A percentile compares a stretch with the other conserved stretches of the same genome.
Evolutionary conservation across 2,329 filamentous ascomycete species (phyloP).

Genomic region (Colletotrichum musicola): DNA sequence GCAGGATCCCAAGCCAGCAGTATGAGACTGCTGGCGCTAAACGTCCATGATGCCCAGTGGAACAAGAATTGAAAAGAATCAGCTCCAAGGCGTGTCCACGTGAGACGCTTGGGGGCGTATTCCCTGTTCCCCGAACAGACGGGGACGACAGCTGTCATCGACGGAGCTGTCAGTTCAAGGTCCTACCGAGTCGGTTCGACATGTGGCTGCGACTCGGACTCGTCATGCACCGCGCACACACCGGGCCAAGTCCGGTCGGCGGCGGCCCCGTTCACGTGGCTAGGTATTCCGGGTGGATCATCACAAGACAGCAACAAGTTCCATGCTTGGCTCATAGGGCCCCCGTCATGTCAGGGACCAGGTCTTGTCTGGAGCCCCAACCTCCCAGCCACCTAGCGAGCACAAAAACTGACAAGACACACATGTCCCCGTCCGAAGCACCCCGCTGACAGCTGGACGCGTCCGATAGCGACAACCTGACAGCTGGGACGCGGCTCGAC

Average conservation of each 20-base stretch:
- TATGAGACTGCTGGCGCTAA: background rate
- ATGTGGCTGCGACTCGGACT: conserved; percentile 8
- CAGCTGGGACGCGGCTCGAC: conserved; percentile 14
- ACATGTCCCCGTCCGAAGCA: background rate
- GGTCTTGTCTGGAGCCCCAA: background rate
- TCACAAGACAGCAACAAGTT: background rate
- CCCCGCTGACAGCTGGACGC: conserved; percentile 1
- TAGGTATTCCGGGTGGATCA: background rate
- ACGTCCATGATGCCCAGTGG: background rate
- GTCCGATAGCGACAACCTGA: background rate
- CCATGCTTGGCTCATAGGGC: background rate
- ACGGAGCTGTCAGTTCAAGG: background rate
- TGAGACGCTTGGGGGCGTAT: conserved; percentile 2
- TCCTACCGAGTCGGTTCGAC: conserved; percentile 9
- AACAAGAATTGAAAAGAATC: conserved; percentile 7
- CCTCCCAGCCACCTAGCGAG: conserved; percentile 28
- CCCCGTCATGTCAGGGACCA: background rate
- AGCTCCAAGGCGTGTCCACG: background rate
- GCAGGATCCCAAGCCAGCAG: background rate
- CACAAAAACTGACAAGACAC: background rate
- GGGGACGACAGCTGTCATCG: conserved; percentile 32
- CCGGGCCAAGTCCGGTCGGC: conserved; percentile 2
- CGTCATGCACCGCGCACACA: background rate
- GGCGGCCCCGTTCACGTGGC: background rate
- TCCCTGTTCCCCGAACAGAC: conserved; percentile 10